Conservation (phyloP, 2,329 filamentous ascomycete species). For the Calonectria pseudoreteaudii region DNA sequence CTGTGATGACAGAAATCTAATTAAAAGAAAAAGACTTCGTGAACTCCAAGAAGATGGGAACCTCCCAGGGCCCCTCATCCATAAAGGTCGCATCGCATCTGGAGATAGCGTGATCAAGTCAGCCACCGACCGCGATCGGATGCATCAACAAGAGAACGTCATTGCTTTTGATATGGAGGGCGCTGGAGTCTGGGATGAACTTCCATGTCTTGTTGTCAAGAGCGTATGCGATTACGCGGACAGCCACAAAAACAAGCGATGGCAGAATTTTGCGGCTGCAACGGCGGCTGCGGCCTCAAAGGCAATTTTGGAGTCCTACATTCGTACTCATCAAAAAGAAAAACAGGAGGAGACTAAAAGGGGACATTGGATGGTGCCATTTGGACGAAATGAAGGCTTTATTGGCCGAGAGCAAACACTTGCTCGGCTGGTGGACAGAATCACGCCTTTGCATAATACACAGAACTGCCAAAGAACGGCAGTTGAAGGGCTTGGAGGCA, state of each 20-base stretch:
- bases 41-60: background rate
- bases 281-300: background rate
- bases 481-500: slow-evolving; percentile 48
- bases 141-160: background rate
- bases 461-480: slow-evolving; percentile 10
- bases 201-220: background rate
- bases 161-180: background rate
- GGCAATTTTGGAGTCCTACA: background rate
- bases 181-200: background rate
- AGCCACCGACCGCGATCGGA: background rate
- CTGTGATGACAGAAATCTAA: background rate
- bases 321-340: too few species aligned
- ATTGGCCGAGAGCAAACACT: slow-evolving; percentile 33
- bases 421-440: slow-evolving; percentile 12
- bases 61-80: background rate
- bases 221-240: background rate
- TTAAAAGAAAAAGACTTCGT: background rate
- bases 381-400: slow-evolving; percentile 42
- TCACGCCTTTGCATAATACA: background rate
- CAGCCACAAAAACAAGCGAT: background rate
- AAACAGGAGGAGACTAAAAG: too few species aligned
- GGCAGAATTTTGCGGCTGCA: background rate
- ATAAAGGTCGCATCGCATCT: background rate
- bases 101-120: background rate
- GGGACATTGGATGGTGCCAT: slow-evolving; percentile 32